Base-by-base conservation (phyloP, 352 stramenopile genomes). In the Phytophthora palmivora region DNA sequence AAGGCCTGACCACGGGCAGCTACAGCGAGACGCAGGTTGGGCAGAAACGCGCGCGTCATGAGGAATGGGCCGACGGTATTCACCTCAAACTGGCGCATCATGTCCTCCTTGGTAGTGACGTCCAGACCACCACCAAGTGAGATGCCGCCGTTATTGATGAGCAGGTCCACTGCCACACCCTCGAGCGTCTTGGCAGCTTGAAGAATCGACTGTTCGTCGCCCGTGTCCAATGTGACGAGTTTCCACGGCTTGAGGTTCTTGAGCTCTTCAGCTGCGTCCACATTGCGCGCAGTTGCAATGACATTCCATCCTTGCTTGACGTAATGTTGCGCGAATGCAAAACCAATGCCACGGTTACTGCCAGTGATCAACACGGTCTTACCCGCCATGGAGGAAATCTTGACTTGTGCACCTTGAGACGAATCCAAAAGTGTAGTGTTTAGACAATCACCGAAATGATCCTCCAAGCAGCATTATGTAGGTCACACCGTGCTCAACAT, bases 131-230 rank as follows among this genome's bases (percentile, higher is more conserved):
- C 51, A 12, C 52, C 42, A 15, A 67, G 56, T 14, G 57, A 48
- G 38, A 91, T 72, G 16, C 85, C 85, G 11, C 74, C 68, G 63
- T 91, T 92, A 60, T 94, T 94, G 46, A 94, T 88, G 11, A 94
- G 65, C 22, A 94, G 54, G 39, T 92, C 76, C 19, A 92, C 68
- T 1, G 73, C 46, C 38, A 72, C 70, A 24, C 61, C 58, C 22
- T 83, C 54, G 6, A 91, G 50, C 0, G 63, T 33, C 61, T 76
- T 73, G 11, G 77, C 77, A 11, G 74, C 69, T 1, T 28, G 16
- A 26, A 79, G 24, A 19, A 91, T 88, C 26, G 78, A 87, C 32
- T 71, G 34, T 44, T 91, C 82, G 37, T 88, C 68, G 37, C 61
- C 39, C 9, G 72, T 86, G 46, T 92, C 83, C 12, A 91, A 33